Conservation (phyloP, 2,329 filamentous ascomycete genomes). For the Nothophaeocryptopus gaeumannii region DNA sequence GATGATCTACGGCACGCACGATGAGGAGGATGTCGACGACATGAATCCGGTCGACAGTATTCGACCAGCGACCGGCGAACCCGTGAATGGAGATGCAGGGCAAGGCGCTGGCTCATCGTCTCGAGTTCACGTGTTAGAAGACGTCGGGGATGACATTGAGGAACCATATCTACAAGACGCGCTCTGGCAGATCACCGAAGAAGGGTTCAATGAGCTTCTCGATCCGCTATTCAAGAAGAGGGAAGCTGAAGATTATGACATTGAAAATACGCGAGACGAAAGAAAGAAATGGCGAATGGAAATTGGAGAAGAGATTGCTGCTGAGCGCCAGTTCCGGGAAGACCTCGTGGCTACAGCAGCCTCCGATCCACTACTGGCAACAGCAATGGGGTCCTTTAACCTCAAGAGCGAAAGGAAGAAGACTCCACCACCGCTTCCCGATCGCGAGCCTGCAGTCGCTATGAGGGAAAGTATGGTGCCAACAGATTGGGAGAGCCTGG, state of each 20-base stretch:
- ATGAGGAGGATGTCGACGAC: neutral
- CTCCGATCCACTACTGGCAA: constrained; percentile 29
- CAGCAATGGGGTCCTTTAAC: constrained; percentile 14
- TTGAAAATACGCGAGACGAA: constrained; percentile 59
- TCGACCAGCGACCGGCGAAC: neutral
- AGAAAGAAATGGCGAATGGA: constrained; percentile 55
- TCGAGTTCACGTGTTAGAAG: neutral
- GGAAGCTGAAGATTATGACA: constrained; percentile 72
- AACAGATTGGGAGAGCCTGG: constrained; percentile 32
- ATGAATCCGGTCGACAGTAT: neutral
- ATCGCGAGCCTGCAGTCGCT: neutral
- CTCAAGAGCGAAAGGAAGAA: neutral
- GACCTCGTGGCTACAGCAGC: constrained; percentile 28
- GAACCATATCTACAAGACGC: constrained; percentile 62
- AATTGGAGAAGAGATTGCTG: constrained; percentile 33
- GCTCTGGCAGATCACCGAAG: constrained; percentile 85
- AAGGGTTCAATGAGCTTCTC: constrained; percentile 88
- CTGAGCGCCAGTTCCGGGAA: constrained; percentile 26
- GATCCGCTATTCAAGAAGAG: constrained; percentile 79
- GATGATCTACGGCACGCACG: constrained; percentile 23
- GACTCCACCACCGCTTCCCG: constrained; percentile 9
- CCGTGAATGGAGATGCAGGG: no score
- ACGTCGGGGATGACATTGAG: constrained; percentile 6
- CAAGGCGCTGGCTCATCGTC: no score
- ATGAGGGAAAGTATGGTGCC: constrained; percentile 25